Conservation (phyloP, 495 filamentous ascomycete species). For the Xylaria nigripes region DNA sequence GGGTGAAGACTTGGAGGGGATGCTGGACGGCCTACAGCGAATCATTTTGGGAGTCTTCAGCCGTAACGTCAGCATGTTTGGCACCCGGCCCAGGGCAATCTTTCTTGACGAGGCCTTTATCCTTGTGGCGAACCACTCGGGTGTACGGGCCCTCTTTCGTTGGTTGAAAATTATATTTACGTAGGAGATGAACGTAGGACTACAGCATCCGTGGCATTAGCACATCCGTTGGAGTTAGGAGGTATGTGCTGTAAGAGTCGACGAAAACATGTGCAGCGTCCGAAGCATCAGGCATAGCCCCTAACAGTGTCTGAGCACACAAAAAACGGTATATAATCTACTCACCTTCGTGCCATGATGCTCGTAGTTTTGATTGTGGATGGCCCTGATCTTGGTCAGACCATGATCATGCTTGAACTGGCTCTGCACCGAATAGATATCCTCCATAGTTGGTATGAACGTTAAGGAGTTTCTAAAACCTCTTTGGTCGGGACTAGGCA, state of each 20-base stretch:
- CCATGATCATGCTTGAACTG: slow-evolving; percentile 28
- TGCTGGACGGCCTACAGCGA: slow-evolving; percentile 33
- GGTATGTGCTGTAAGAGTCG: too few species aligned
- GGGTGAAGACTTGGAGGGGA: background rate
- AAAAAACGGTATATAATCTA: background rate
- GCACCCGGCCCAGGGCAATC: slow-evolving; percentile 14
- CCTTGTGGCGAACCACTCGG: slow-evolving; percentile 33
- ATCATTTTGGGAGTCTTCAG: slow-evolving; percentile 71
- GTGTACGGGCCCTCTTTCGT: slow-evolving; percentile 63
- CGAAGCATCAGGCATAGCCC: background rate
- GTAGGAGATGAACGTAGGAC: slow-evolving; percentile 61
- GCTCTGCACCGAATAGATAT: slow-evolving; percentile 26
- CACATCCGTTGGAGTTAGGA: background rate
- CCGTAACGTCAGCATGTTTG: slow-evolving; percentile 48
- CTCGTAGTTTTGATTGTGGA: slow-evolving; percentile 55
- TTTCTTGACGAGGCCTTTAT: slow-evolving; percentile 46
- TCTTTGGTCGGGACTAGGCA: background rate
- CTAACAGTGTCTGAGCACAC: background rate
- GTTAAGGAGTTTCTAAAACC: background rate
- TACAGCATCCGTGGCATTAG: background rate
- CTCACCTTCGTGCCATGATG: slow-evolving; percentile 51
- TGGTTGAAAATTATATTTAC: slow-evolving; percentile 62
- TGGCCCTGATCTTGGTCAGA: slow-evolving; percentile 39
- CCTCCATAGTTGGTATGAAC: slow-evolving; percentile 20
- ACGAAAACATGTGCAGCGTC: background rate